Evolutionary conservation across 805 yeast species (phyloP), one percentile per base, ranked within the genome.

Genomic region (Candida corydali): DNA sequence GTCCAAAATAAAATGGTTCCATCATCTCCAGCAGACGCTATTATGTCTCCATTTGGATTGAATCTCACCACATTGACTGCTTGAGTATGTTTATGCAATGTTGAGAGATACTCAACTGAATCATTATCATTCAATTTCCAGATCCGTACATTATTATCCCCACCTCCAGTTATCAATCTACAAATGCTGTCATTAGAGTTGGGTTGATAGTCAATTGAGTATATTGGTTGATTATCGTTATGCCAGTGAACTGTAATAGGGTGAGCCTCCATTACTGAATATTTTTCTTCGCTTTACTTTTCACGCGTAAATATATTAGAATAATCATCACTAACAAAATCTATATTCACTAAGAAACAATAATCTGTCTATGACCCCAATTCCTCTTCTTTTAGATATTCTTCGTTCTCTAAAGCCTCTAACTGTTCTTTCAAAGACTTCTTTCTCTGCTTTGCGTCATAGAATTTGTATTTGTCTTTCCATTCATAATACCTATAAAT

Each of bases 21-120:
- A 57, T 93, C 98, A 54, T 93, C 99, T 3, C 97, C 95, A 0
- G 96, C 97, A 0, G 91, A 75, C 0, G 98, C 98, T 16, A 93
- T 63, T 5, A 73, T 45, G 33, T 73, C 69, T 1, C 96, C 96
- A 3, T 57, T 60, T 2, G 82, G 79, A 51, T 77, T 81, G 54
- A 89, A 93, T 35, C 96, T 64, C 4, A 86, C 95, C 23, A 79
- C 89, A 53, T 93, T 93, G 15, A 93, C 96, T 0, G 98, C 96
- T 55, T 88, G 96, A 2, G 93, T 85, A 55, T 93, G 98, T 49
- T 87, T 88, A 3, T 82, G 59, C 34, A 93, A 69, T 0, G 96
- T 86, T 12, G 93, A 76, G 19, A 88, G 63, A 55, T 88, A 91
- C 42, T 80, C 83, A 12, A 88, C 83, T 0, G 75, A 16, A n/a